Evolutionary conservation across 805 yeast species (phyloP), one percentile per base, ranked within the genome.

Genomic region (Lachancea lanzarotensis): DNA sequence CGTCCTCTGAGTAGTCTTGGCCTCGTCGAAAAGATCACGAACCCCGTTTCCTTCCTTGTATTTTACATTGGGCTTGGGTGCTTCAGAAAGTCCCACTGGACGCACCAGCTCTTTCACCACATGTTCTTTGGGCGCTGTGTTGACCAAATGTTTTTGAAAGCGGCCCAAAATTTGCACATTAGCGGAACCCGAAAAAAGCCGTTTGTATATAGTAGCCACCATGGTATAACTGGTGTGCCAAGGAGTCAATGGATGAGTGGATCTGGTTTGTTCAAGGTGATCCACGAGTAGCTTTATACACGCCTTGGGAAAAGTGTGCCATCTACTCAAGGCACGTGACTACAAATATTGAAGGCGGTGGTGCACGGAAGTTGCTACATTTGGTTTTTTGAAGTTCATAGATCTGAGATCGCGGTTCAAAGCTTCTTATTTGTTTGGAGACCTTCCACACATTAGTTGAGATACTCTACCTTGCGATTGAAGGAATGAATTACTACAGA

Each of bases 1-100:
- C 22, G 79, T 69, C 42, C 82, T 66, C 41, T 63, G 56, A 30
- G 66, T 60, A 44, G 77, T 71, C 58, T 74, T 73, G 7, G 73
- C 74, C 26, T 71, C 66, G 48, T 79, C 73, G 49, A 72, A 63
- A 53, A 79, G 60, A 43, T 76, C 82, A 13, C 64, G 67, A 40
- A 70, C 68, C 13, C 58, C 53, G 48, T 73, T 76, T 11, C 75
- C 77, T 16, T 59, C 56, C 27, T 69, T 65, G 46, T 73, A 75
- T 32, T 52, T 50, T 0, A 54, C 48, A 0, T 60, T 57, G 2
- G 49, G 46, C 26, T 38, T 46, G 3, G 81, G 81, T 22, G 69
- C 62, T 1, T 49, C 46, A 7, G 35, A 35, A 15, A 68, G 52
- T 1, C 84, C 84, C 25, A 78, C 63, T 7, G 83, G 82, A 45